These are phyloP conservation scores for Cladosporium colombiae DNA, from an alignment of 2,329 filamentous ascomycete species.

Conservation along the genomic window DNA sequence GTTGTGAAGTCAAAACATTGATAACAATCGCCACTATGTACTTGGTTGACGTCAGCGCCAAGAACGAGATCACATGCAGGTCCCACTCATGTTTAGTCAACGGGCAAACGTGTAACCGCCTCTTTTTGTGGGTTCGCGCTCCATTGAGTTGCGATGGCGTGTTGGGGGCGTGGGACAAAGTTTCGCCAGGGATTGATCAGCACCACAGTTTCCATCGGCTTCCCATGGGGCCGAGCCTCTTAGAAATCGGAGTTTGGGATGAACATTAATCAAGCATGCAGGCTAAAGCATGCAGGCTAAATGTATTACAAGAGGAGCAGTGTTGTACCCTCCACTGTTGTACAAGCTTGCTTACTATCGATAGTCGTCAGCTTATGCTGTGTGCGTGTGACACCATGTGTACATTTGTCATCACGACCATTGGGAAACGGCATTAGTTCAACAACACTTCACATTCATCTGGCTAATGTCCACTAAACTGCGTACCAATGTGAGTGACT, in stretches of 20 bases:
- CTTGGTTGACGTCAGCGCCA: constrained; percentile 8
- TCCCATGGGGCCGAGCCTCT: not conserved
- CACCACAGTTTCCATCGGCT: not conserved
- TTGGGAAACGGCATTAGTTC: not conserved
- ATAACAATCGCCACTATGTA: not conserved
- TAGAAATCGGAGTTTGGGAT: not conserved
- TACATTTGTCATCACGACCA: not conserved
- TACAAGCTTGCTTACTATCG: not conserved
- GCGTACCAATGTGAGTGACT: too few relatives aligned
- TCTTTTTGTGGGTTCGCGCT: not conserved
- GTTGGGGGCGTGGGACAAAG: not conserved
- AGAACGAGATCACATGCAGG: not conserved
- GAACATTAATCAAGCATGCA: not conserved
- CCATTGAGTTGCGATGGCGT: not conserved
- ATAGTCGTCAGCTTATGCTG: not conserved
- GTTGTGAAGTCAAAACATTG: not conserved
- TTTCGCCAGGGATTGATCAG: not conserved
- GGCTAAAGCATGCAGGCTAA: not conserved
- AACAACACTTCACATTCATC: not conserved
- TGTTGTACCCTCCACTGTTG: not conserved
- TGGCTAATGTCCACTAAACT: not conserved
- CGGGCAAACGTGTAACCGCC: not conserved
- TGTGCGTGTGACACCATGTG: not conserved
- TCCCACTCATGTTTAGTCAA: not conserved
- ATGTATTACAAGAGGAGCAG: not conserved